Percentiles rank a stretch among this genome's conserved stretches.
Conservation (phyloP, 441 rosid species). For the Populus hybrid region DNA sequence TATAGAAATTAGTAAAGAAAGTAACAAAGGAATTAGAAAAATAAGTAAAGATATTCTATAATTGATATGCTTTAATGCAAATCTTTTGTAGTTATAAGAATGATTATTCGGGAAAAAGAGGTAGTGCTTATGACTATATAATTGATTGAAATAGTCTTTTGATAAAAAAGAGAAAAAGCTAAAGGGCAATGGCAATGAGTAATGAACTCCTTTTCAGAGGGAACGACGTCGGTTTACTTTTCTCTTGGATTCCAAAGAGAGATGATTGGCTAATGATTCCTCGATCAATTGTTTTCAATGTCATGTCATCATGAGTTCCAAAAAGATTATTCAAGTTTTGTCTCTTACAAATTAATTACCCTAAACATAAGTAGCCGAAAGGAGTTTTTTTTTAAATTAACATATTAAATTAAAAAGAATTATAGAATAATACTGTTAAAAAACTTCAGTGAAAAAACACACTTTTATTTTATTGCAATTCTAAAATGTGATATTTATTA, state of each 20-base stretch:
- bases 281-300: neutral
- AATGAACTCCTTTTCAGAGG: too few species aligned
- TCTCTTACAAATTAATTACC: too few species aligned
- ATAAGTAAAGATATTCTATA: neutral
- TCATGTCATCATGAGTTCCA: neutral
- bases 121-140: neutral
- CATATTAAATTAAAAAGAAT: too few species aligned
- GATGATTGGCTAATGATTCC: constrained; percentile 31
- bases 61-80: too few species aligned
- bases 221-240: neutral
- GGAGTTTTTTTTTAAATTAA: too few species aligned
- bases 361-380: too few species aligned
- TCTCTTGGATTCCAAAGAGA: neutral
- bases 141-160: neutral
- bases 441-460: too few species aligned
- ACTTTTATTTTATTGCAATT: too few species aligned
- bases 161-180: neutral
- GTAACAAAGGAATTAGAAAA: neutral
- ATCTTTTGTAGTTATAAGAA: neutral
- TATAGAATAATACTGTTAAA: too few species aligned
- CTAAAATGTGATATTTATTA: too few species aligned
- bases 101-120: too few species aligned
- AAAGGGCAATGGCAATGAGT: neutral
- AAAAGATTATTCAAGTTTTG: too few species aligned
- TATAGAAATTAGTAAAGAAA: neutral